A percentile compares a stretch with the other conserved stretches of the same genome.
These are phyloP conservation scores for Blepharisma stoltei DNA, from an alignment of 73 alveolate genomes.

Conservation along the genomic window DNA sequence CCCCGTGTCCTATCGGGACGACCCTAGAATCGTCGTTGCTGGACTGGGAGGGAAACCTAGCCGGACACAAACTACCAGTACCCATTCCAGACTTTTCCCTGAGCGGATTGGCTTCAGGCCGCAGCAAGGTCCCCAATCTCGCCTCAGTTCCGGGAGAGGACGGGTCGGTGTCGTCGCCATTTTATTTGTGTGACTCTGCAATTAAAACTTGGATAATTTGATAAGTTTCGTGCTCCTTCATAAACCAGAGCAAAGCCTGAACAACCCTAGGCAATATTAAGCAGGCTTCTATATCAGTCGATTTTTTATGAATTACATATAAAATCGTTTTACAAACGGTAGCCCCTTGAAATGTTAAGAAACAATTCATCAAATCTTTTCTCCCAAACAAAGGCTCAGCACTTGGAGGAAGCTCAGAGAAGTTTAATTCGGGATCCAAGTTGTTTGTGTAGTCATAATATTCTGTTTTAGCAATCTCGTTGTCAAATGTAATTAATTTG, in stretches of 20 bases:
- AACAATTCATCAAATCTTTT: background rate
- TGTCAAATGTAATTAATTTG: background rate
- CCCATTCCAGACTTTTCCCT: too few species aligned
- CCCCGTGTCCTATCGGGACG: too few species aligned
- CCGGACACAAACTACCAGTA: too few species aligned
- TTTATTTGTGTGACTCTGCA: background rate
- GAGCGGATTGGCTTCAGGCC: too few species aligned
- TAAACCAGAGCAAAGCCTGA: background rate
- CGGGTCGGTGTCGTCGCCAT: too few species aligned
- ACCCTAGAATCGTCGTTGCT: too few species aligned
- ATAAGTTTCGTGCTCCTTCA: background rate
- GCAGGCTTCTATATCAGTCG: background rate
- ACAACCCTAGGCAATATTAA: background rate
- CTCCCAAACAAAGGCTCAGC: constrained; percentile 8
- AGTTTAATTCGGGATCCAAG: background rate
- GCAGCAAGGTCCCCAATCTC: too few species aligned
- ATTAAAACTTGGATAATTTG: background rate
- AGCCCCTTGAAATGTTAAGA: background rate
- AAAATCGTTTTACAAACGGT: background rate
- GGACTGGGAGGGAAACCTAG: too few species aligned
- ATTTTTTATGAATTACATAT: background rate
- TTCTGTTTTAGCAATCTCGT: background rate
- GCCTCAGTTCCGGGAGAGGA: too few species aligned
- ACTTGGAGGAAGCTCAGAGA: background rate
- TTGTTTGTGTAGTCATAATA: background rate